These are phyloP conservation scores for Spergularia marina DNA, from an alignment of 148 eudicot species.

Conservation along the genomic window DNA sequence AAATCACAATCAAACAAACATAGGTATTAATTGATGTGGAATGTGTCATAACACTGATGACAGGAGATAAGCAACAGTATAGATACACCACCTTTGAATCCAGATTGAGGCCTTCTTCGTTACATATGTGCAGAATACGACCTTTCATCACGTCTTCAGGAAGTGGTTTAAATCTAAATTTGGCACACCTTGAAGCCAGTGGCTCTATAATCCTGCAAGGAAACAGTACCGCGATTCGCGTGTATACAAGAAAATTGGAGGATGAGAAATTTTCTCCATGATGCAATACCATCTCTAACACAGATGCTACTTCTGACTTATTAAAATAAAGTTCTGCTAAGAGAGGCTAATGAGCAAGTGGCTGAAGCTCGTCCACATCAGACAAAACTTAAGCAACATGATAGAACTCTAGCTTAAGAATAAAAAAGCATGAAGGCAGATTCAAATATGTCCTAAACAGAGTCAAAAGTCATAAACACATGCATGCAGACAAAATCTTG, in stretches of 20 bases:
- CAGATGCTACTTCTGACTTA: too few relatives aligned
- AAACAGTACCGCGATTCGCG: background rate
- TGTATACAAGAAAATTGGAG: background rate
- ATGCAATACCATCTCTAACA: too few relatives aligned
- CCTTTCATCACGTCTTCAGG: slow-evolving; percentile 76
- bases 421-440: too few relatives aligned
- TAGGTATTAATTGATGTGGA: slow-evolving; percentile 2
- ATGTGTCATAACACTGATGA: background rate
- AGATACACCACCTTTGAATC: slow-evolving; percentile 67
- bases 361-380: too few relatives aligned
- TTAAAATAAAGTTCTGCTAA: too few relatives aligned
- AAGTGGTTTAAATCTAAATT: slow-evolving; percentile 93
- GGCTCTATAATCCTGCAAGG: slow-evolving; percentile 86
- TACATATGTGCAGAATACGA: slow-evolving; percentile 76
- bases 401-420: too few relatives aligned
- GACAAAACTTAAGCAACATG: too few relatives aligned
- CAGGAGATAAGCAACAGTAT: background rate
- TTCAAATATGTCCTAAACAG: background rate
- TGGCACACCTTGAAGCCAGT: slow-evolving; percentile 95
- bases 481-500: background rate
- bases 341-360: too few relatives aligned
- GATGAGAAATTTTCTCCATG: too few relatives aligned
- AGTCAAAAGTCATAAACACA: background rate
- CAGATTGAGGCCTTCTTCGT: slow-evolving; percentile 77
- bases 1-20: slow-evolving; percentile 10